Evolutionary conservation across 805 yeast genomes (phyloP).

Genomic region (Jamesozyma gamospora): DNA sequence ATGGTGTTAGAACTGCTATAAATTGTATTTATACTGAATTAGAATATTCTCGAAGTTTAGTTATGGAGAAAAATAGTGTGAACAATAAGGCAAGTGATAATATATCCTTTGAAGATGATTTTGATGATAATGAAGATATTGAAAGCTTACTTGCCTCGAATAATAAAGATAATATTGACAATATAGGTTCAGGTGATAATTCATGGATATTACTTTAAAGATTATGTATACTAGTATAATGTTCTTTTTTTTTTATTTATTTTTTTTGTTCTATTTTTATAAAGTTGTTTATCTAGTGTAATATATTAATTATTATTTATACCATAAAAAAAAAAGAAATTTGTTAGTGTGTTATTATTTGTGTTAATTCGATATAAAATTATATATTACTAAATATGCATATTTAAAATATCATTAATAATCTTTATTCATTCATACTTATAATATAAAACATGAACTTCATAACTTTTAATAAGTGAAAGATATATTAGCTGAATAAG

Average conservation of each 20-base stretch:
- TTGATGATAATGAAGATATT: not conserved
- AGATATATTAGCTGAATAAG: too few species aligned
- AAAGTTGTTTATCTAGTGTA: too few species aligned
- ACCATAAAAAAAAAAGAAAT: too few species aligned
- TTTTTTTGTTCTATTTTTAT: too few species aligned
- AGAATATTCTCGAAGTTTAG: constrained; percentile 60
- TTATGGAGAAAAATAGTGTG: constrained; percentile 33
- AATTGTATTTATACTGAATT: constrained; percentile 67
- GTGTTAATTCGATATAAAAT: too few species aligned
- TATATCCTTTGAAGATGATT: not conserved
- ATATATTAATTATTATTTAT: too few species aligned
- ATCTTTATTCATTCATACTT: too few species aligned
- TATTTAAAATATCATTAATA: too few species aligned
- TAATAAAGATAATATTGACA: not conserved
- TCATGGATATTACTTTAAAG: constrained; percentile 1
- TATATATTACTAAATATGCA: too few species aligned
- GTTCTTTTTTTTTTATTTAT: not conserved
- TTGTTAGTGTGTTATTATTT: too few species aligned
- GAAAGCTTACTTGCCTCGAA: not conserved
- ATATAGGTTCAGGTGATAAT: not conserved
- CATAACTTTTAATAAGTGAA: too few species aligned
- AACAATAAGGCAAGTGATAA: not conserved
- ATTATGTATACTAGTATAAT: not conserved
- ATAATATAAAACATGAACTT: too few species aligned
- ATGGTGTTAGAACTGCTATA: constrained; percentile 74